Percentiles rank a stretch among this genome's conserved stretches.
Evolutionary conservation across 2,329 filamentous ascomycete genomes (phyloP).

Genomic region (Dactylellina drechsleri): DNA sequence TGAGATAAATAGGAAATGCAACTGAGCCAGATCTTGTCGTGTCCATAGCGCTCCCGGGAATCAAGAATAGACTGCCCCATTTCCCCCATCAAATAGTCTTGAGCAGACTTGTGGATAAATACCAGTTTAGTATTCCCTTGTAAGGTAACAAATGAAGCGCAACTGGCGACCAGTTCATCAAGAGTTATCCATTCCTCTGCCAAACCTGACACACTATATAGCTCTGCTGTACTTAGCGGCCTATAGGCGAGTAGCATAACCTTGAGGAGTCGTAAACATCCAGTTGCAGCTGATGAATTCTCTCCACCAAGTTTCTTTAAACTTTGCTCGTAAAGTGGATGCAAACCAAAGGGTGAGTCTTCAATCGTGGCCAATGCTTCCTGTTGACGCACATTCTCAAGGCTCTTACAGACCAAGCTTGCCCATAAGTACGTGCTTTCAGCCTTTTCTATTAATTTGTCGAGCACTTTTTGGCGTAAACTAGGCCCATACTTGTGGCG

Average conservation of each 20-base stretch:
- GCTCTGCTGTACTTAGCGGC: constrained; percentile 57
- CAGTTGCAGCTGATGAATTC: constrained; percentile 44
- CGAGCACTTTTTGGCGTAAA: constrained; percentile 35
- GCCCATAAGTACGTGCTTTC: constrained; percentile 59
- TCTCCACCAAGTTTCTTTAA: constrained; percentile 55
- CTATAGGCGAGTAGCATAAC: constrained; percentile 58
- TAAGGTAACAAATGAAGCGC: constrained; percentile 58
- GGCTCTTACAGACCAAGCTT: constrained; percentile 59
- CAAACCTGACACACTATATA: constrained; percentile 56
- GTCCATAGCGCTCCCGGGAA: constrained; percentile 41
- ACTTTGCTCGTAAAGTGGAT: constrained; percentile 57
- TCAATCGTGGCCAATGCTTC: constrained; percentile 53
- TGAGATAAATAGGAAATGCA: constrained; percentile 57
- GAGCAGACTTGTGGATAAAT: constrained; percentile 59
- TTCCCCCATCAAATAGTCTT: constrained; percentile 58
- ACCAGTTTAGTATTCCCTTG: constrained; percentile 24
- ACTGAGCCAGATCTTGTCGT: constrained; percentile 54
- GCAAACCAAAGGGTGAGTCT: constrained; percentile 56
- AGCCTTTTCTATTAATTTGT: constrained; percentile 49
- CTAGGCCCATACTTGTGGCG: background rate
- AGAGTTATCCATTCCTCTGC: constrained; percentile 31
- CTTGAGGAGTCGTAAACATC: constrained; percentile 57
- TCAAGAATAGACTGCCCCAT: constrained; percentile 55
- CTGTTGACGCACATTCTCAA: constrained; percentile 47
- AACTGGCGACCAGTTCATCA: constrained; percentile 53